Evolutionary conservation across 805 yeast genomes (phyloP).

Genomic region (Candida nonsorbophila): DNA sequence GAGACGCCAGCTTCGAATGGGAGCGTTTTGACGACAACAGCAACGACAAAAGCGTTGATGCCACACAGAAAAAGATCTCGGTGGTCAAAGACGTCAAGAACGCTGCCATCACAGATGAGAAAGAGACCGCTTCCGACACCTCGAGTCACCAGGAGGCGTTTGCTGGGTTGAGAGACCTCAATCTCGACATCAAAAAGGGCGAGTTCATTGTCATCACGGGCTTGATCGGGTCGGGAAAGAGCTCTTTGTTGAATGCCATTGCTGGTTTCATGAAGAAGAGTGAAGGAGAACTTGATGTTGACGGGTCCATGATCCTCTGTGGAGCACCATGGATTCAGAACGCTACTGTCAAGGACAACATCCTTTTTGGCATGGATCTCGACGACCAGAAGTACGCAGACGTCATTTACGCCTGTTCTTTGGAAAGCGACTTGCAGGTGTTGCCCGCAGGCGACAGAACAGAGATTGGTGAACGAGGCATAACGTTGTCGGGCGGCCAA

Average conservation of each 20-base stretch:
- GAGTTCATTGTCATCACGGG: conserved; percentile 32
- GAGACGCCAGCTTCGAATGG: conserved; percentile 24
- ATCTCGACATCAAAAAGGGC: conserved; percentile 20
- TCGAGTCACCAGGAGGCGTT: conserved; percentile 1
- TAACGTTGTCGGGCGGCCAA: conserved; percentile 31
- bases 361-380: conserved; percentile 20
- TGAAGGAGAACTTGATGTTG: conserved; percentile 19
- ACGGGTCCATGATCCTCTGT: conserved; percentile 22
- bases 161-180: conserved; percentile 22
- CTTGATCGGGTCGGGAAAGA: conserved; percentile 28
- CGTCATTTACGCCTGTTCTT: conserved; percentile 21
- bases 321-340: conserved; percentile 33
- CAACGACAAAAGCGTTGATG: no score
- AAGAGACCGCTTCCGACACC: conserved; percentile 1
- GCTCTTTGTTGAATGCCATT: conserved; percentile 31
- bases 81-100: conserved; percentile 14
- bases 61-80: conserved; percentile 16
- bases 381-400: conserved; percentile 17
- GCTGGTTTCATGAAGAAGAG: conserved; percentile 31
- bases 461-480: conserved; percentile 30
- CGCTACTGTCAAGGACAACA: conserved; percentile 25
- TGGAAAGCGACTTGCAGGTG: conserved; percentile 22
- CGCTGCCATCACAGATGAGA: conserved; percentile 4
- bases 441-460: conserved; percentile 27
- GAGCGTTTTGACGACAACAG: conserved; percentile 15